Conservation (phyloP, 805 yeast species). For the Pichia exigua region DNA sequence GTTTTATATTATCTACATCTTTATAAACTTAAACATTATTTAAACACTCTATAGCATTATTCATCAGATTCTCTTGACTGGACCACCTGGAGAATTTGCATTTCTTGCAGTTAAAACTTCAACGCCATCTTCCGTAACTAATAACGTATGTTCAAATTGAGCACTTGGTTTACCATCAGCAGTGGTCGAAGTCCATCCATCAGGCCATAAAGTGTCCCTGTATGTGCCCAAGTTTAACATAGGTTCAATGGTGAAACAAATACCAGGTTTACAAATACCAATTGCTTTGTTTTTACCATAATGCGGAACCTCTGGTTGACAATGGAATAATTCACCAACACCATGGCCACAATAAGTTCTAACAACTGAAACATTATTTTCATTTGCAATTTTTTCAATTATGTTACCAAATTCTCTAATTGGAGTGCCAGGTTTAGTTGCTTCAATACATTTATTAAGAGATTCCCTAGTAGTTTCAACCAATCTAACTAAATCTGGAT, state of each 20-base stretch:
- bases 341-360: slow-evolving; percentile 94
- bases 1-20: not conserved
- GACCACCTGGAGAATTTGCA: slow-evolving; percentile 84
- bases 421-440: slow-evolving; percentile 86
- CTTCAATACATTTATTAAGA: slow-evolving; percentile 71
- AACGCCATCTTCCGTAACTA: slow-evolving; percentile 89
- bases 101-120: slow-evolving; percentile 83
- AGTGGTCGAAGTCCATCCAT: slow-evolving; percentile 92
- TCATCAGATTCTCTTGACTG: slow-evolving; percentile 41
- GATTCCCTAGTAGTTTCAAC: slow-evolving; percentile 91
- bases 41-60: not conserved
- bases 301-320: slow-evolving; percentile 89
- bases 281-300: slow-evolving; percentile 89
- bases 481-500: slow-evolving; percentile 76
- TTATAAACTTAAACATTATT: not conserved
- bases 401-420: slow-evolving; percentile 81
- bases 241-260: slow-evolving; percentile 96
- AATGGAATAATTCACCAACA: slow-evolving; percentile 76
- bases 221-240: slow-evolving; percentile 85
- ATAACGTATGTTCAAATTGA: slow-evolving; percentile 88
- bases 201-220: slow-evolving; percentile 89
- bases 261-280: slow-evolving; percentile 92
- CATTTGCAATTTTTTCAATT: slow-evolving; percentile 79
- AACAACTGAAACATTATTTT: slow-evolving; percentile 77
- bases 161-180: slow-evolving; percentile 87